phyloP scores from a whole-genome alignment of 2,329 filamentous ascomycete species.

The Fusarium sp. region DNA sequence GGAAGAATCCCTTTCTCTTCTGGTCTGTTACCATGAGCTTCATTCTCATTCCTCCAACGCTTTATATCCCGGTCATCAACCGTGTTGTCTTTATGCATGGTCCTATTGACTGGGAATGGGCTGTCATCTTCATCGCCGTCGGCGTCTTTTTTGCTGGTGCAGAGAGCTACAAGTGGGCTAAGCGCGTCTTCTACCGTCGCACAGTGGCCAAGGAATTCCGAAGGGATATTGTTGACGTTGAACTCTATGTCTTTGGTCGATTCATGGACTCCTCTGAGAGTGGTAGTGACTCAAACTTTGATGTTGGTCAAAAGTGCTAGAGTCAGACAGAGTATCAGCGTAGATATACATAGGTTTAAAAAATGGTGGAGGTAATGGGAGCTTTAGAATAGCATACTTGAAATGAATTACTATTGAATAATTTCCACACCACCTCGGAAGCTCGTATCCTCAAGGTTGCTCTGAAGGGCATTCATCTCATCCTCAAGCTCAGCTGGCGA shows the following conservation, averaged over 20 bases:
- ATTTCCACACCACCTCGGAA: constrained; percentile 4
- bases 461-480: constrained; percentile 39
- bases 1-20: constrained; percentile 66
- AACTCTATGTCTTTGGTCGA: constrained; percentile 37
- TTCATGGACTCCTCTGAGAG: constrained; percentile 23
- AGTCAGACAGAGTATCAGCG: neutral
- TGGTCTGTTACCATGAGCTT: constrained; percentile 63
- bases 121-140: constrained; percentile 69
- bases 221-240: constrained; percentile 38
- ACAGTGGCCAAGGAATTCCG: constrained; percentile 38
- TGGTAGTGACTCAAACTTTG: constrained; percentile 20
- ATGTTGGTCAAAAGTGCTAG: constrained; percentile 19
- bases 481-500: constrained; percentile 37
- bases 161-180: constrained; percentile 75
- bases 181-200: constrained; percentile 64
- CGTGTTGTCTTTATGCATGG: constrained; percentile 72
- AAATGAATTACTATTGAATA: neutral
- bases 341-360: too few species aligned
- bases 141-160: constrained; percentile 71
- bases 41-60: constrained; percentile 66
- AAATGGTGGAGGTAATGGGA: too few species aligned
- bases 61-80: constrained; percentile 77
- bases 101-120: constrained; percentile 77
- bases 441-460: constrained; percentile 15
- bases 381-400: neutral